Percentiles rank a stretch among this genome's conserved stretches.
These are phyloP conservation scores for Cubamyces sp. DNA, from an alignment of 768 basidiomycete genomes.

Conservation along the genomic window DNA sequence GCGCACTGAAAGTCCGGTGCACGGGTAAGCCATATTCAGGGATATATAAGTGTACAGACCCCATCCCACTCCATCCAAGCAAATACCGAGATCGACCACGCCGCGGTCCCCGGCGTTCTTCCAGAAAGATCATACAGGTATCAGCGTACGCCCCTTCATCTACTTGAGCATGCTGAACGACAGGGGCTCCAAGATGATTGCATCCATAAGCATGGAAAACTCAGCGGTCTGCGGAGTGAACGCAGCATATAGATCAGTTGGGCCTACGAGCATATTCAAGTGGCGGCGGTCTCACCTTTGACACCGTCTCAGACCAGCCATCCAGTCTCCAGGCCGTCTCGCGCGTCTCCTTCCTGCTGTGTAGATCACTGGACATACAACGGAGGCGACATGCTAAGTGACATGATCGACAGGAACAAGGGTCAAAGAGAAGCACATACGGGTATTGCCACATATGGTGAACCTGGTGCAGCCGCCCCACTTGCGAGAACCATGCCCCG, in stretches of 20 bases:
- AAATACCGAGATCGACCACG: not conserved
- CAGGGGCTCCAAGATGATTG: slow-evolving; percentile 78
- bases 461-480: slow-evolving; percentile 83
- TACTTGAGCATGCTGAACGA: slow-evolving; percentile 86
- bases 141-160: not conserved
- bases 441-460: slow-evolving; percentile 99
- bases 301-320: slow-evolving; percentile 94
- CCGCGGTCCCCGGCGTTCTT: not conserved
- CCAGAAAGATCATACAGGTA: too few relatives aligned
- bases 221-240: slow-evolving; percentile 74
- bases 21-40: slow-evolving; percentile 15
- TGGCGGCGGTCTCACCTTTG: slow-evolving; percentile 59
- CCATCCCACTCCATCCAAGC: slow-evolving; percentile 10
- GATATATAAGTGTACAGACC: slow-evolving; percentile 17
- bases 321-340: slow-evolving; percentile 94
- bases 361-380: slow-evolving; percentile 56
- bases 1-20: not conserved
- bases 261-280: too few relatives aligned
- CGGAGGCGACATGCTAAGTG: slow-evolving; percentile 21
- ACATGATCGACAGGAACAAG: slow-evolving; percentile 8
- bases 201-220: slow-evolving; percentile 84
- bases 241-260: not conserved
- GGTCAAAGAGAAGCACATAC: slow-evolving; percentile 43
- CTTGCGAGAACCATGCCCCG: slow-evolving; percentile 92
- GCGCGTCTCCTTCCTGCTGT: slow-evolving; percentile 79